Evolutionary conservation across 306 rosid species (phyloP), one percentile per base, ranked within the genome.

Genomic region (Cicer yamashitae): DNA sequence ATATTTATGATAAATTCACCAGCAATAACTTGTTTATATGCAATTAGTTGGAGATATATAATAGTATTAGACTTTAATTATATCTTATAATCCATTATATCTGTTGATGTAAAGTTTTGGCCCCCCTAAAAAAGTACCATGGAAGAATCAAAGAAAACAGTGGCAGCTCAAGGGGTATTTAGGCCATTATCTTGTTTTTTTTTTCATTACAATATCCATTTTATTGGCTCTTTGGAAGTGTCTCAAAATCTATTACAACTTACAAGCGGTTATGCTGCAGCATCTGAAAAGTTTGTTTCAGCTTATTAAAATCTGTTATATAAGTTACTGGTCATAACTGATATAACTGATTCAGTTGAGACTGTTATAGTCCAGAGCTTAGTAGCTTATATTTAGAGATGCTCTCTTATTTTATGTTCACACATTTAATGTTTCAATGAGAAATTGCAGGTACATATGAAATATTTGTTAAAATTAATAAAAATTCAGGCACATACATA

Each of bases 71-170:
- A 14, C 25, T 53, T 56, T 41, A 76, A 67, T 56, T 44, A 54
- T 47, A 47, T 47, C n/a, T 4, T 12, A 12, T 40, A 66, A 20
- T 54, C 7, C 41, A 54, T 57, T 53, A 52, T 41, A 74, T 60
- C 5, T 3, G 12, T 60, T 59, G 52, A 38, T 63, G 34, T 40
- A n/a, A 64, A 17, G 37, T 74, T 74, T 74, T 60, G 70, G 64
- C 62, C 25, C 22, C 39, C 20, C 6, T n/a, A 45, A 73, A 71
- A 71, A 56, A 56, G 20, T 7, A 39, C 40, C 22, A 39, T 6
- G 40, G 40, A 71, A 54, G 47, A 70, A 9, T 8, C 3, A 1
- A 15, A 18, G 8, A 40, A 70, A 41, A 40, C 8, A 39, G 18
- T 17, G 72, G 56, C 20, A 62, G 13, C 50, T 47, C 46, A 4